Conservation (phyloP, 2,329 filamentous ascomycete genomes). For the Dothistroma pini region DNA sequence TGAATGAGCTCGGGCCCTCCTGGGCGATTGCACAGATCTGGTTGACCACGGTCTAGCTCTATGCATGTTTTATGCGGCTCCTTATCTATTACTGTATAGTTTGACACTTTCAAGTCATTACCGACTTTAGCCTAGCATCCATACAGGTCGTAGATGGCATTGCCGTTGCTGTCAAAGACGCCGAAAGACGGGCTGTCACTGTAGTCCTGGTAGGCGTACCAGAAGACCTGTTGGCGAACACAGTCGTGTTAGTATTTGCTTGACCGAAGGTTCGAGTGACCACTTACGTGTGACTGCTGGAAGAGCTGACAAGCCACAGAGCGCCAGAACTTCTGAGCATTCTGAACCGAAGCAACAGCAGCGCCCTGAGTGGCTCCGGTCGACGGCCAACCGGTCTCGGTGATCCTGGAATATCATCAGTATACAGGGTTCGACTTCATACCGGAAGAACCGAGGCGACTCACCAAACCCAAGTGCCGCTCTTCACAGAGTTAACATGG, state of each 20-base stretch:
- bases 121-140: constrained; percentile 11
- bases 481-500: constrained; percentile 41
- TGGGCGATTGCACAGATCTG: not conserved
- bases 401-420: constrained; percentile 22
- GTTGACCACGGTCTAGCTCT: not conserved
- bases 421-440: not conserved
- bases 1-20: not conserved
- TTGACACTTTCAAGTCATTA: not conserved
- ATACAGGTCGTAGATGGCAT: constrained; percentile 32
- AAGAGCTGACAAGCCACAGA: constrained; percentile 58
- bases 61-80: no score
- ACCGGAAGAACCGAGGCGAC: not conserved
- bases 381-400: constrained; percentile 63
- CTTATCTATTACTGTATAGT: not conserved
- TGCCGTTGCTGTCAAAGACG: constrained; percentile 35
- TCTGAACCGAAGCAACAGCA: constrained; percentile 54
- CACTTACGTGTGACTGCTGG: constrained; percentile 39
- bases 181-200: constrained; percentile 39
- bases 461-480: constrained; percentile 21
- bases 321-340: constrained; percentile 63
- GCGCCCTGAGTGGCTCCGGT: constrained; percentile 52
- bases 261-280: not conserved
- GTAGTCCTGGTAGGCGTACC: constrained; percentile 60
- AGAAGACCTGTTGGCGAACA: constrained; percentile 47
- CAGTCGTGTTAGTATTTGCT: constrained; percentile 7